phyloP scores from a whole-genome alignment of 1,139 yeast genomes.

The Barnettozyma hawaiiensis region DNA sequence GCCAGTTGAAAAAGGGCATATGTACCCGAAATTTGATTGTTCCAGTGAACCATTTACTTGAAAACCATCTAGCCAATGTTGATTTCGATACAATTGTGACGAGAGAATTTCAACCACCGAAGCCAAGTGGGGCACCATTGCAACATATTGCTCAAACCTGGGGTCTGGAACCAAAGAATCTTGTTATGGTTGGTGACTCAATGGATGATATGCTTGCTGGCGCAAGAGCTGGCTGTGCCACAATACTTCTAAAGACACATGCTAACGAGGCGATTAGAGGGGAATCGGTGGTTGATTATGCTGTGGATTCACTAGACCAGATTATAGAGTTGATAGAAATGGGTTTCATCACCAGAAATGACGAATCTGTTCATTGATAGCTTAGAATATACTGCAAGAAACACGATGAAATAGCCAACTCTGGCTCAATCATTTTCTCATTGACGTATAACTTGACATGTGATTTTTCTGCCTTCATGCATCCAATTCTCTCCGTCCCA shows the following conservation, averaged over 20 bases:
- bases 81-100: slow-evolving; percentile 50
- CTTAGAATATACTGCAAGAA: slow-evolving; percentile 14
- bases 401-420: slow-evolving; percentile 13
- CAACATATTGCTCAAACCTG: slow-evolving; percentile 44
- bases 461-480: slow-evolving; percentile 1
- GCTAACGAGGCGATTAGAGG: slow-evolving; percentile 38
- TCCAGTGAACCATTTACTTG: slow-evolving; percentile 46
- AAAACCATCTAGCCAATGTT: slow-evolving; percentile 37
- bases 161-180: slow-evolving; percentile 32
- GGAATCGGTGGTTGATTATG: slow-evolving; percentile 37
- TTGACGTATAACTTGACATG: slow-evolving; percentile 13
- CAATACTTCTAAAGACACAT: slow-evolving; percentile 45
- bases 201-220: slow-evolving; percentile 61
- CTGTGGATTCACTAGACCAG: slow-evolving; percentile 38
- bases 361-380: slow-evolving; percentile 3
- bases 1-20: slow-evolving; percentile 42
- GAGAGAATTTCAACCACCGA: slow-evolving; percentile 57
- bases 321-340: slow-evolving; percentile 34
- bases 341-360: slow-evolving; percentile 25
- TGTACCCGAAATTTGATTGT: slow-evolving; percentile 48
- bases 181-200: slow-evolving; percentile 69
- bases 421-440: slow-evolving; percentile 12
- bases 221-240: slow-evolving; percentile 48
- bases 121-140: slow-evolving; percentile 58
- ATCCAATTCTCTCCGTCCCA: slow-evolving; percentile 17